Evolutionary conservation across 352 stramenopile species (phyloP), one percentile per base, ranked within the genome.

Genomic region (Pythium rishiriense): DNA sequence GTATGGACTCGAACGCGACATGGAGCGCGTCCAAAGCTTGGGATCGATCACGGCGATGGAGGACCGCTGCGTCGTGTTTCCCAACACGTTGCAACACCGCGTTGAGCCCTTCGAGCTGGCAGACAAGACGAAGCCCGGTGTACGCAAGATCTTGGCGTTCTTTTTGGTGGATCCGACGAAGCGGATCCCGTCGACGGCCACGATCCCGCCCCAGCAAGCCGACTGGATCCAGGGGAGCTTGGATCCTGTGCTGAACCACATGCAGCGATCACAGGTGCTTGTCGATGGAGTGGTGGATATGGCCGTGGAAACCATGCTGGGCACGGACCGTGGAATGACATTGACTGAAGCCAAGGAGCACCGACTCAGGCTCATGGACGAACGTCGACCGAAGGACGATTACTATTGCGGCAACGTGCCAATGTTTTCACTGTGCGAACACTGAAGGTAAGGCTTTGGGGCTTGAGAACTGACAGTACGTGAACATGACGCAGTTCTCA

Each of bases 121-220:
- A 1, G 71, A 78, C 48, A 11, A 22, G 26, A 72, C 64, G 0
- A 54, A 52, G 33, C 65, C 66, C 1, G 69, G 69, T 14, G 46
- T 73, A 5, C 69, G 69, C 14, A 75, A 80, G 63, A 77, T 80
- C 49, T 28, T 80, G 3, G 68, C 66, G 19, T 80, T 77, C 51
- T 80, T 77, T 47, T 28, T 80, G 14, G 63, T 80, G 19, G 67
- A 80, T 62, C 66, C 66, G 25, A 19, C 46, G 1, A 66, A 68
- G 47, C 41, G 52, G 52, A 74, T 76, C 43, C 57, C 66, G 22
- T 79, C 69, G n/a, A 77, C 65, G 14, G 28, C 62, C 0, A 37
- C 50, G 22, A 69, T 79, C 15, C 57, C 66, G 15, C 69, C 69
- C 15, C 72, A 79, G 55, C 72, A 79, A 54, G 55, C 62, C 17